Evolutionary conservation across 805 yeast species (phyloP).

Genomic region (Candida railenensis): DNA sequence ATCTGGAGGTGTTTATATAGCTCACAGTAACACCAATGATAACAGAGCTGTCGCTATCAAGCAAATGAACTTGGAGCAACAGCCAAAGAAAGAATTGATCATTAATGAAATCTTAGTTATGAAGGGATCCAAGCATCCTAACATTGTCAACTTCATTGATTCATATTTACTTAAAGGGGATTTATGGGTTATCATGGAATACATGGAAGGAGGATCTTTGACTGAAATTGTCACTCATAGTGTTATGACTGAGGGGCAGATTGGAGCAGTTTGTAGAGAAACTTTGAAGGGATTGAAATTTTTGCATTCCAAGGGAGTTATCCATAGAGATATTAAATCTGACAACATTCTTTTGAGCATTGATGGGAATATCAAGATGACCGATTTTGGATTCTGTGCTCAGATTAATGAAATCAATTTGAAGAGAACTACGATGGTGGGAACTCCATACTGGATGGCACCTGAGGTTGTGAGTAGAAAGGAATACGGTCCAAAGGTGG

Average conservation of each 20-base stretch:
- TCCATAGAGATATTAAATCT: slow-evolving; percentile 60
- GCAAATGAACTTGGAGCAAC: slow-evolving; percentile 92
- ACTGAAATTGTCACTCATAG: slow-evolving; percentile 95
- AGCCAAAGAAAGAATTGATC: slow-evolving; percentile 93
- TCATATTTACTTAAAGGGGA: slow-evolving; percentile 68
- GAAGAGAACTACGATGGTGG: slow-evolving; percentile 83
- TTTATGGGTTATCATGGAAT: slow-evolving; percentile 99
- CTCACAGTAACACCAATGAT: slow-evolving; percentile 53
- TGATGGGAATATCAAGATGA: slow-evolving; percentile 43
- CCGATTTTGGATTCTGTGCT: slow-evolving; percentile 59
- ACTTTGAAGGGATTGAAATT: slow-evolving; percentile 89
- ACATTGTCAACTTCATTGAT: slow-evolving; percentile 92
- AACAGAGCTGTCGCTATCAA: slow-evolving; percentile 82
- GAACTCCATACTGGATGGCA: slow-evolving; percentile 95
- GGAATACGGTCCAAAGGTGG: slow-evolving; percentile 96
- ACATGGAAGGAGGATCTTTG: slow-evolving; percentile 97
- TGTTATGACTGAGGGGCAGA: slow-evolving; percentile 81
- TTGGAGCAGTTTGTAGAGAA: slow-evolving; percentile 87
- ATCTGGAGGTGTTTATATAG: slow-evolving; percentile 94
- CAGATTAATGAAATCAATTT: slow-evolving; percentile 67
- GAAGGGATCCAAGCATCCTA: slow-evolving; percentile 93
- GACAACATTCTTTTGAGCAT: slow-evolving; percentile 46
- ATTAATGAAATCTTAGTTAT: slow-evolving; percentile 94
- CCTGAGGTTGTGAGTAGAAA: slow-evolving; percentile 96
- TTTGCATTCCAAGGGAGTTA: slow-evolving; percentile 87